Percentiles rank a stretch among this genome's conserved stretches.
phyloP scores from a whole-genome alignment of 495 filamentous ascomycete genomes.

The Podospora conica region DNA sequence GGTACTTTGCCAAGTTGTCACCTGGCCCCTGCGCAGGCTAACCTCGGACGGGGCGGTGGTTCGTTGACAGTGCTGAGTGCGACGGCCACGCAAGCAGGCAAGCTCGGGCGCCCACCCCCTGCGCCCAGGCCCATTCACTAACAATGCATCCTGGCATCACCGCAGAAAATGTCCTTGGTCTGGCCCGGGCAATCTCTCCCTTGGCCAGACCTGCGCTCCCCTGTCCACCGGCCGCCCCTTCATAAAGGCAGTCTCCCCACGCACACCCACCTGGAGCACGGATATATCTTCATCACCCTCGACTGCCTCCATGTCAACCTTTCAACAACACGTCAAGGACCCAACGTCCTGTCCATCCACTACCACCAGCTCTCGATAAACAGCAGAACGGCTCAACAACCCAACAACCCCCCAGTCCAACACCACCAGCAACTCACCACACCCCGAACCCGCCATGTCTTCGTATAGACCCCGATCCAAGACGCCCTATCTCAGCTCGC shows the following conservation, averaged over 20 bases:
- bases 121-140: not conserved
- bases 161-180: not conserved
- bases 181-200: constrained; percentile 1
- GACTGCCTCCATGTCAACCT: not conserved
- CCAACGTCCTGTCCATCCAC: not conserved
- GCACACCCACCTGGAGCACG: not conserved
- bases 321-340: not conserved
- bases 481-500: constrained; percentile 35
- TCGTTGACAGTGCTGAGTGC: not conserved
- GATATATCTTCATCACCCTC: not conserved
- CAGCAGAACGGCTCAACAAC: not conserved
- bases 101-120: not conserved
- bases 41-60: constrained; percentile 5
- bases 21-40: not conserved
- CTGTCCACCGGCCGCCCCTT: constrained; percentile 3
- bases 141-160: not conserved
- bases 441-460: constrained; percentile 27
- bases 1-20: not conserved
- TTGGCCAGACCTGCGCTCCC: constrained; percentile 5
- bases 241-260: not conserved
- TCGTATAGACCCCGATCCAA: constrained; percentile 32
- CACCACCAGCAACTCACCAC: not conserved
- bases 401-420: not conserved
- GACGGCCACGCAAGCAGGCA: no score
- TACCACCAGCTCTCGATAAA: not conserved